Base-by-base conservation (phyloP, 495 filamentous ascomycete genomes). In the Neurospora sp. region DNA sequence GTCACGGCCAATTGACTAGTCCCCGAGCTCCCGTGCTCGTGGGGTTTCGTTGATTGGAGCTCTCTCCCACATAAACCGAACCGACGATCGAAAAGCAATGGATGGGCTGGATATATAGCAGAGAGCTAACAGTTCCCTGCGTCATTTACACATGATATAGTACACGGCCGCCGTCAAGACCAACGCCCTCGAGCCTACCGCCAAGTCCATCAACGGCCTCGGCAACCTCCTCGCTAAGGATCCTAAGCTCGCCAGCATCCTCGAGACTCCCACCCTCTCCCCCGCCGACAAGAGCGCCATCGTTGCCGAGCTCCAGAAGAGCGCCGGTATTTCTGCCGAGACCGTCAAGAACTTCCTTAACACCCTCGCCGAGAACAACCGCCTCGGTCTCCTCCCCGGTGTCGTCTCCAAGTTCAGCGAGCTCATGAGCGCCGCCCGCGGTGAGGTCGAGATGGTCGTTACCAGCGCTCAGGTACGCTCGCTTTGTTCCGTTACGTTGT, bases 101-200 rank as follows among this genome's bases (percentile, higher is more conserved):
- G 65, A 14, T 8, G 20, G 17, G 70, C 48, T 7, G 17, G 37
- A 45, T 31, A 71, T 27, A 40, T 68, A 35, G 31, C 40, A 17
- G 70, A 77, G 17, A 22, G 61, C 70, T 68, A 69, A 71, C 75
- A 68, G 45, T 69, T 61, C 73, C 79, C 77, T 79, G 82, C 79
- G 78, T 76, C 71, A 81, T 84, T 81, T 78, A 74, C 70, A 48
- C 39, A 35, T 7, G 17, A 8, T 68, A 75, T 68, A 99, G 96
- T 99, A 96, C 88, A 98, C 94, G 69, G 96, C 96, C 70, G 92
- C 94, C 77, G 90, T 90, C 80, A 99, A 98, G 87, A 89, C 89
- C 71, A 88, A 89, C 48, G 80, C 89, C 75, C 93, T 99, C 81
- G 96, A 99, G 74, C 85, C 87, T 79, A 91, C 90, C 76, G 89